Conservation (phyloP, 768 basidiomycete genomes). For the Lentinula aciculospora region DNA sequence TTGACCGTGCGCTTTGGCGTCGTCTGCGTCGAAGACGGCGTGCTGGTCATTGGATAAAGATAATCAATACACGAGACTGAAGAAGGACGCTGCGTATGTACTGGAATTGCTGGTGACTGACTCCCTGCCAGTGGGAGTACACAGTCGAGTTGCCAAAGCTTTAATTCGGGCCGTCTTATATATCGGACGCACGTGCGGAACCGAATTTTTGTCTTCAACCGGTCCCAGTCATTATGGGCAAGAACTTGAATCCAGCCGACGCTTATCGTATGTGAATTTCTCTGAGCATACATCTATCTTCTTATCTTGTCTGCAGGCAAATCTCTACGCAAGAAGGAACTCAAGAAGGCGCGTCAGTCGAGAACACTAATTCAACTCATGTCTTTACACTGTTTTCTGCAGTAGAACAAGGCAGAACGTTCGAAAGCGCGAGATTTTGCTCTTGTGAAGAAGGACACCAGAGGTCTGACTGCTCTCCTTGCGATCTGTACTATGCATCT, state of each 20-base stretch:
- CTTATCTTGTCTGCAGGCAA: conserved; percentile 54
- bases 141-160: conserved; percentile 20
- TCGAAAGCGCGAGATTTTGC: conserved; percentile 80
- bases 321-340: conserved; percentile 87
- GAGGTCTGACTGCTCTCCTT: conserved; percentile 40
- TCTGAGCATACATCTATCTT: background rate
- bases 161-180: conserved; percentile 9
- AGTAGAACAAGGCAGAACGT: conserved; percentile 89
- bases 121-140: conserved; percentile 46
- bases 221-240: conserved; percentile 59
- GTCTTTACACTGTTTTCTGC: conserved; percentile 17
- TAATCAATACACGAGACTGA: conserved; percentile 1
- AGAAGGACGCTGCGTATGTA: conserved; percentile 8
- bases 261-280: conserved; percentile 64
- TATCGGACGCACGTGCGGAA: conserved; percentile 22
- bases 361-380: conserved; percentile 8
- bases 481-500: background rate
- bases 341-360: conserved; percentile 75
- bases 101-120: conserved; percentile 19
- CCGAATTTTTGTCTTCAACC: conserved; percentile 6
- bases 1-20: conserved; percentile 59
- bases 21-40: conserved; percentile 25
- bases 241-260: conserved; percentile 90
- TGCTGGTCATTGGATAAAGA: conserved; percentile 29
- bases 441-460: conserved; percentile 92